Evolutionary conservation across 179 eudicot genomes (phyloP).

Genomic region (Drosera spatulata): DNA sequence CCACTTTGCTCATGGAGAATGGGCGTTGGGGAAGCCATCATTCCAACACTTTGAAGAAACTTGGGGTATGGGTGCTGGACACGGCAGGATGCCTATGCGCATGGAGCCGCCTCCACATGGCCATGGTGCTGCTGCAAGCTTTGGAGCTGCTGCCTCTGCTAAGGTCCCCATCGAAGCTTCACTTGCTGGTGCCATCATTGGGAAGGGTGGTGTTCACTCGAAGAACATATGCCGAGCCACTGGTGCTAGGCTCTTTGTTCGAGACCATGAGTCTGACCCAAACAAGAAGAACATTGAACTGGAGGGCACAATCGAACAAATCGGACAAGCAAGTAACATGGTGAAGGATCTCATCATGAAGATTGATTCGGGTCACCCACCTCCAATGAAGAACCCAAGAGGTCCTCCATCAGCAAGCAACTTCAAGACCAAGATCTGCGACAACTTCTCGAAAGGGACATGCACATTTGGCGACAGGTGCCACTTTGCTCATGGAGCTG

Average conservation of each 20-base stretch:
- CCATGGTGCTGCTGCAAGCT: conserved; percentile 32
- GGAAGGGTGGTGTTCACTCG: conserved; percentile 70
- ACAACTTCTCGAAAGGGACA: conserved; percentile 61
- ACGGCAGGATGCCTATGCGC: conserved; percentile 38
- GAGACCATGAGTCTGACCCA: conserved; percentile 73
- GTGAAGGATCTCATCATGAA: conserved; percentile 61
- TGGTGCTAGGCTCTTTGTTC: conserved; percentile 65
- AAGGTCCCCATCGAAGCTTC: conserved; percentile 75
- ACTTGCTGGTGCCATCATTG: conserved; percentile 75
- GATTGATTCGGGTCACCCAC: conserved; percentile 24
- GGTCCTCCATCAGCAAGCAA: conserved; percentile 27
- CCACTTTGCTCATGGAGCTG: conserved; percentile 83
- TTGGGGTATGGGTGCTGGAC: conserved; percentile 42
- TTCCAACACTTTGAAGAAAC: conserved; percentile 40
- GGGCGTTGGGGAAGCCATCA: conserved; percentile 71
- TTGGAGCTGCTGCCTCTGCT: conserved; percentile 67
- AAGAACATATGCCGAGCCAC: conserved; percentile 75
- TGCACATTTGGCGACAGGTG: conserved; percentile 84
- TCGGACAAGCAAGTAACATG: conserved; percentile 68
- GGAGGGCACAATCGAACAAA: conserved; percentile 84
- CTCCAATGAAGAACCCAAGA: conserved; percentile 11
- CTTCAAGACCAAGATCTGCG: conserved; percentile 73
- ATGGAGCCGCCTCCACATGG: conserved; percentile 44
- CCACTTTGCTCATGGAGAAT: conserved; percentile 77
- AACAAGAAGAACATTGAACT: conserved; percentile 68